Conservation (phyloP, 2,329 filamentous ascomycete genomes). For the Cytospora mali region DNA sequence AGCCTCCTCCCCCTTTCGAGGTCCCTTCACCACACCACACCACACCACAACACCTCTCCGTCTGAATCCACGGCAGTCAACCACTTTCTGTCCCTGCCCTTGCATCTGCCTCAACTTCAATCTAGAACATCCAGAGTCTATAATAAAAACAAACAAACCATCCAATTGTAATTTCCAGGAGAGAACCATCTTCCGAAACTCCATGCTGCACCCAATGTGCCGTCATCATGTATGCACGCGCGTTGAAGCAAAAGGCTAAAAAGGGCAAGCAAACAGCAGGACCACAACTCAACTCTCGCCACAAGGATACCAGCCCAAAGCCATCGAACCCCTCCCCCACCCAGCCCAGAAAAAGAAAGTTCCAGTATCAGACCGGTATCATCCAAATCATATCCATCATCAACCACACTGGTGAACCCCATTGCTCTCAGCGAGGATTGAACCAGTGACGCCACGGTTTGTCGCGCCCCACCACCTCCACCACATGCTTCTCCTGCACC, state of each 20-base stretch:
- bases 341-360: not conserved
- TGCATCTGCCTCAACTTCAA: not conserved
- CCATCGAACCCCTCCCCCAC: too few relatives aligned
- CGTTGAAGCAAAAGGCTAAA: constrained; percentile 1
- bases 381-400: not conserved
- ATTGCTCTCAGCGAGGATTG: not conserved
- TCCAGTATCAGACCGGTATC: not conserved
- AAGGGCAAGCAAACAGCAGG: constrained; percentile 5
- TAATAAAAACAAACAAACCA: not conserved
- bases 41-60: not conserved
- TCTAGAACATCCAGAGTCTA: constrained; percentile 17
- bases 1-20: too few relatives aligned
- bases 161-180: not conserved
- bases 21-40: not conserved
- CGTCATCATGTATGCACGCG: constrained; percentile 1
- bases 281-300: not conserved
- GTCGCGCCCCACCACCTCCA: too few relatives aligned
- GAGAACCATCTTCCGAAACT: constrained; percentile 4
- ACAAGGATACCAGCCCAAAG: not conserved
- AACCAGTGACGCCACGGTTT: not conserved
- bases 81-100: too few relatives aligned
- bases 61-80: too few relatives aligned
- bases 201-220: constrained; percentile 13
- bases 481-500: not conserved
- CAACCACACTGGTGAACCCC: not conserved